Percentiles rank a stretch among this genome's conserved stretches.
Conservation (phyloP, 2,329 filamentous ascomycete species). For the Trichoderma atroviride region DNA sequence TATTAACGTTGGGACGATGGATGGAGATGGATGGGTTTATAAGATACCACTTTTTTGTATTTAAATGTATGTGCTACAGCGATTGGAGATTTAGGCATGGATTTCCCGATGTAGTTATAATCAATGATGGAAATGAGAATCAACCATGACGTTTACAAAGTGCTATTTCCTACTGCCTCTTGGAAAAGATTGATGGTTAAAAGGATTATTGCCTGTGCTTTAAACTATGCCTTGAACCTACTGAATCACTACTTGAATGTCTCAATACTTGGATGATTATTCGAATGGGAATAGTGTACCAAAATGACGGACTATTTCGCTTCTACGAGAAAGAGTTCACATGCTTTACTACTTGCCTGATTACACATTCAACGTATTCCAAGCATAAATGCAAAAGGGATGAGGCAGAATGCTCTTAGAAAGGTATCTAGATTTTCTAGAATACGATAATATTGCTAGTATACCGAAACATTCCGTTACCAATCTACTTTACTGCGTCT, state of each 20-base stretch:
- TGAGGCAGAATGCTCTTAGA: no score
- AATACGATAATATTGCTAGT: no score
- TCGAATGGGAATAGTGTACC: neutral
- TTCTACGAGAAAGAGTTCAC: no score
- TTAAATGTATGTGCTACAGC: conserved; percentile 1
- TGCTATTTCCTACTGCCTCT: neutral
- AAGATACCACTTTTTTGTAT: conserved; percentile 23
- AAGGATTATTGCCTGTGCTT: neutral
- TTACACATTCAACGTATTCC: no score
- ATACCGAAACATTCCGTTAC: no score
- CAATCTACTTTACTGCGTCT: no score
- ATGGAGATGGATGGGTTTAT: neutral
- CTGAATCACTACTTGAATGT: neutral
- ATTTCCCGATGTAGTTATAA: neutral
- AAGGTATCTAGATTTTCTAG: no score
- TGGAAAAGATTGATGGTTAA: no score
- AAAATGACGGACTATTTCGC: neutral
- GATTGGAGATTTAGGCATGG: neutral
- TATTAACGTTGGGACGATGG: neutral
- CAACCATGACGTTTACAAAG: neutral
- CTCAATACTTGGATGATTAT: neutral
- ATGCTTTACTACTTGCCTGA: no score
- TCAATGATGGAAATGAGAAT: neutral
- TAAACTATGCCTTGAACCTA: neutral
- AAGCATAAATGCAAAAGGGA: no score